Conservation (phyloP, 2,329 filamentous ascomycete species). For the Xylariaceae sp. region DNA sequence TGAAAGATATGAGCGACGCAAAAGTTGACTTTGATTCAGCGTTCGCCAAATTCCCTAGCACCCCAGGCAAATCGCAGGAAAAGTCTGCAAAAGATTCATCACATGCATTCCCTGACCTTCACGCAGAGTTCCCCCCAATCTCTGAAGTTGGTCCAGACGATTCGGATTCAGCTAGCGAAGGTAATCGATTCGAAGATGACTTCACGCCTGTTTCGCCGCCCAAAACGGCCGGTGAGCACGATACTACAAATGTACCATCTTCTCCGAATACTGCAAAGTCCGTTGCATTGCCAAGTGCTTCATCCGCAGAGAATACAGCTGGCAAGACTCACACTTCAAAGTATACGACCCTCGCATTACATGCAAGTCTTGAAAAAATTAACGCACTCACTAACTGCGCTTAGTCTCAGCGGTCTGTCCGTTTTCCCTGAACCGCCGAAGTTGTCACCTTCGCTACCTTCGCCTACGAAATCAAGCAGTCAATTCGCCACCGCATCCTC, state of each 20-base stretch:
- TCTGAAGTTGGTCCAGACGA: slow-evolving; percentile 77
- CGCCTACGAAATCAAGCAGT: slow-evolving; percentile 27
- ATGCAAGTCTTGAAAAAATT: background rate
- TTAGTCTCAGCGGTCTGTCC: slow-evolving; percentile 26
- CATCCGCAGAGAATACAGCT: slow-evolving; percentile 22
- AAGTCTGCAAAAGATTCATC: slow-evolving; percentile 38
- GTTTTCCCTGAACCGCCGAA: slow-evolving; percentile 31
- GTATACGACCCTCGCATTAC: slow-evolving; percentile 24
- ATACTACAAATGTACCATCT: slow-evolving; percentile 23
- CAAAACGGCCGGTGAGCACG: slow-evolving; percentile 31
- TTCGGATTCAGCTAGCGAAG: slow-evolving; percentile 71
- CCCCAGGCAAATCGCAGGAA: slow-evolving; percentile 44
- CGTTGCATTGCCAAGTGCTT: slow-evolving; percentile 25
- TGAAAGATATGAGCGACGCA: slow-evolving; percentile 51
- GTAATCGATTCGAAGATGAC: slow-evolving; percentile 87
- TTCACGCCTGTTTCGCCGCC: slow-evolving; percentile 63
- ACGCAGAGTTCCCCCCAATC: slow-evolving; percentile 87
- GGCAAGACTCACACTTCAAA: slow-evolving; percentile 27
- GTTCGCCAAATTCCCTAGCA: slow-evolving; percentile 66
- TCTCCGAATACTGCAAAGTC: slow-evolving; percentile 30
- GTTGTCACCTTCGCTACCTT: slow-evolving; percentile 34
- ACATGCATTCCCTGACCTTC: slow-evolving; percentile 49
- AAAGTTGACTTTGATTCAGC: slow-evolving; percentile 83
- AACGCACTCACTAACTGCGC: slow-evolving; percentile 22
- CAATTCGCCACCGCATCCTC: slow-evolving; percentile 35